Evolutionary conservation across 2,329 filamentous ascomycete species (phyloP).

Genomic region (Apiospora aurea): DNA sequence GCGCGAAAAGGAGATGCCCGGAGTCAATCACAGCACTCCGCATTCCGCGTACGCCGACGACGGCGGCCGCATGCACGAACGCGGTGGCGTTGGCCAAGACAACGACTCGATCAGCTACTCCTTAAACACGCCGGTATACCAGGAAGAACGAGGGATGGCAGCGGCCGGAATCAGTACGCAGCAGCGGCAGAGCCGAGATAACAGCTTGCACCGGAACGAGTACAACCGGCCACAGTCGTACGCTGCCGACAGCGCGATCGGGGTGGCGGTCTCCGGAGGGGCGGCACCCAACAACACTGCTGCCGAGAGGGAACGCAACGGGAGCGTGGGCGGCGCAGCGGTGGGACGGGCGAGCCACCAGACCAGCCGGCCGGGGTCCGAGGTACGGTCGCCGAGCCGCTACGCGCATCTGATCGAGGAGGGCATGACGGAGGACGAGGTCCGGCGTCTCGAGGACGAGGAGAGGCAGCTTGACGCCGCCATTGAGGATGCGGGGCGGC

Average conservation of each 20-base stretch:
- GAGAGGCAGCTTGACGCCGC: constrained; percentile 63
- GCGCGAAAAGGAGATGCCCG: constrained; percentile 54
- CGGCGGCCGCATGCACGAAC: constrained; percentile 33
- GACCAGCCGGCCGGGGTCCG: constrained; percentile 23
- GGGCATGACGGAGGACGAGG: constrained; percentile 66
- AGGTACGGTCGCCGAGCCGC: constrained; percentile 37
- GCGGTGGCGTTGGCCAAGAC: constrained; percentile 32
- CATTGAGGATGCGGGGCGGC: constrained; percentile 54
- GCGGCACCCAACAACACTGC: constrained; percentile 27
- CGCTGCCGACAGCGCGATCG: constrained; percentile 32
- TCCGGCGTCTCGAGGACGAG: constrained; percentile 62
- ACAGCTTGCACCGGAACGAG: neutral
- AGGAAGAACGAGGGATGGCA: constrained; percentile 52
- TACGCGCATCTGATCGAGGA: constrained; percentile 64
- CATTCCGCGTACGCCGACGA: constrained; percentile 55
- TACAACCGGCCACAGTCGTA: constrained; percentile 30
- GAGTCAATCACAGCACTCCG: constrained; percentile 47
- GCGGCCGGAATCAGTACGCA: constrained; percentile 45
- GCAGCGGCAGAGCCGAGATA: constrained; percentile 1
- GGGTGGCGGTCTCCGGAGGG: neutral
- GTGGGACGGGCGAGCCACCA: constrained; percentile 39
- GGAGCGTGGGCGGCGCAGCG: constrained; percentile 30
- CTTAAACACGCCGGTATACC: constrained; percentile 48
- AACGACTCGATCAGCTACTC: constrained; percentile 54
- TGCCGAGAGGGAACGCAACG: constrained; percentile 24